phyloP scores from a whole-genome alignment of 1,139 yeast species.

The Candida labiduridarum region DNA sequence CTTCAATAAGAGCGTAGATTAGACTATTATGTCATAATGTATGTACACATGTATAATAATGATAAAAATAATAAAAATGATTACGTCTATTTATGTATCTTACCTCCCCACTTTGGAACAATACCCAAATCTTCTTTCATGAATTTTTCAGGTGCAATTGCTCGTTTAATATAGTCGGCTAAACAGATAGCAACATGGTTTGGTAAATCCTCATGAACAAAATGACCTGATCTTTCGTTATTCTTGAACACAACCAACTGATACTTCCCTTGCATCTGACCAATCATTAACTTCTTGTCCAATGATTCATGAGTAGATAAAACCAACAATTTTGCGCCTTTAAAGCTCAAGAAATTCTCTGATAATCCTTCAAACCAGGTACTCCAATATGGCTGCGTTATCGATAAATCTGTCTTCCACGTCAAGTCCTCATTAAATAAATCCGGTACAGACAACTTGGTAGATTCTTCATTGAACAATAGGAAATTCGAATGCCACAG shows the following conservation, averaged over 20 bases:
- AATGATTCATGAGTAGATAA: constrained; percentile 90
- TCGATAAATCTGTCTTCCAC: constrained; percentile 68
- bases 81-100: constrained; percentile 27
- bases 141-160: constrained; percentile 39
- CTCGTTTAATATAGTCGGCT: constrained; percentile 50
- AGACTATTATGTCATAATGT: constrained; percentile 1
- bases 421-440: constrained; percentile 37
- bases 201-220: constrained; percentile 89
- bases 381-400: constrained; percentile 72
- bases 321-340: constrained; percentile 68
- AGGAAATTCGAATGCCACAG: constrained; percentile 73
- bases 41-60: neutral
- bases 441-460: constrained; percentile 76
- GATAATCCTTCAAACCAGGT: constrained; percentile 84
- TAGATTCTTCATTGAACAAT: constrained; percentile 63
- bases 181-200: constrained; percentile 61
- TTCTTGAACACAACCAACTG: constrained; percentile 80
- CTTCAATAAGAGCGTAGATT: constrained; percentile 33
- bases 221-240: constrained; percentile 73
- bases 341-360: constrained; percentile 50
- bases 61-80: neutral
- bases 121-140: constrained; percentile 43
- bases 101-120: constrained; percentile 56
- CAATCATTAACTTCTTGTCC: constrained; percentile 83
- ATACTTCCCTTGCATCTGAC: constrained; percentile 96